Percentiles rank a stretch among this genome's conserved stretches.
Evolutionary conservation across 225 moss, liverwort and hornwort species (phyloP).

Genomic region (Pseudoscleropodium purum): DNA sequence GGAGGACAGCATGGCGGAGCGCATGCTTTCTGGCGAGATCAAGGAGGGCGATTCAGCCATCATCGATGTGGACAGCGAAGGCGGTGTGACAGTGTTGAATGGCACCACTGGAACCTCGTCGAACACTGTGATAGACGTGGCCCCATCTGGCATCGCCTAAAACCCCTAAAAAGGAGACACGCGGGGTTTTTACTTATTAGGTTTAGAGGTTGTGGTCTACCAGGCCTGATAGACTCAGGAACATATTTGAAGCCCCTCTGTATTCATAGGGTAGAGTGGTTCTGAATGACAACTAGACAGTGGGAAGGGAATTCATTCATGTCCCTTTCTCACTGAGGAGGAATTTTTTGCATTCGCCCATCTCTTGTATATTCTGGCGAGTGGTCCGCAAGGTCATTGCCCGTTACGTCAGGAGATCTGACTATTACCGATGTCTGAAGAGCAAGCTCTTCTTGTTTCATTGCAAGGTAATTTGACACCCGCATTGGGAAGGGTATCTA

Average conservation of each 20-base stretch:
- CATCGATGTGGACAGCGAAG: slow-evolving; percentile 80
- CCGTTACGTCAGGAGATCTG: background rate
- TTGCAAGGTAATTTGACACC: background rate
- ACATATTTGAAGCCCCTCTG: background rate
- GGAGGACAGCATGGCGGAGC: slow-evolving; percentile 90
- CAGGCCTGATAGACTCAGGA: background rate
- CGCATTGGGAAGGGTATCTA: background rate
- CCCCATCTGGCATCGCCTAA: slow-evolving; percentile 63
- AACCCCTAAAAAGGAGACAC: background rate
- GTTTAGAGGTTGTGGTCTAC: background rate
- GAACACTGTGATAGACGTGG: slow-evolving; percentile 47
- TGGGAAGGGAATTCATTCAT: background rate
- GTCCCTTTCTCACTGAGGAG: background rate
- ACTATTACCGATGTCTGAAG: background rate
- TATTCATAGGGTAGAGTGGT: slow-evolving; percentile 4
- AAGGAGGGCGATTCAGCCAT: slow-evolving; percentile 89
- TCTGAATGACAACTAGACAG: background rate
- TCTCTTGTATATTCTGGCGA: background rate
- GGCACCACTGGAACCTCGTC: slow-evolving; percentile 78
- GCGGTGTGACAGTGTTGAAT: slow-evolving; percentile 72
- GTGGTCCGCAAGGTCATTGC: background rate
- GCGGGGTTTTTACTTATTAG: background rate
- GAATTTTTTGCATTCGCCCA: background rate
- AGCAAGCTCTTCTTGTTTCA: background rate
- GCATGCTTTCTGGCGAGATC: slow-evolving; percentile 84